A percentile compares a stretch with the other conserved stretches of the same genome.
Evolutionary conservation across 2,329 filamentous ascomycete species (phyloP).

Genomic region (Pestalotiopsis sp.): DNA sequence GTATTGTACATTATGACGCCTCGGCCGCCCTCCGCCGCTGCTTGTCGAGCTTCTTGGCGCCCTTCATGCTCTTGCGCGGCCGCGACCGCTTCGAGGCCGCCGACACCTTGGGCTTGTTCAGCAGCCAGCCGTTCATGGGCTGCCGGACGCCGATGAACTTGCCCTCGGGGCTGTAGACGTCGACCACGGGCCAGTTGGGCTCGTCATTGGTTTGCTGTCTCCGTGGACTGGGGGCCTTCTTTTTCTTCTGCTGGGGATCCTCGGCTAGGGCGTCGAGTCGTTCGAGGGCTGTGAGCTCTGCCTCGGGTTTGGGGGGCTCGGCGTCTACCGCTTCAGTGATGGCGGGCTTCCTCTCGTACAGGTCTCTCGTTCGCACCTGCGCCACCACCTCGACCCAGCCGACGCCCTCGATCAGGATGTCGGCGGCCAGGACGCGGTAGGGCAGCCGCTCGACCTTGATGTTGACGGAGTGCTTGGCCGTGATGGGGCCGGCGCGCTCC

Average conservation of each 20-base stretch:
- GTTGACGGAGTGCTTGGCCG: slow-evolving; percentile 62
- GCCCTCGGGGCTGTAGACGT: slow-evolving; percentile 86
- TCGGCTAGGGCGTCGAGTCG: slow-evolving; percentile 21
- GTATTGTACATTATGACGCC: neutral
- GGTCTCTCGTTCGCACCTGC: slow-evolving; percentile 70
- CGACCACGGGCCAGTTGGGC: slow-evolving; percentile 69
- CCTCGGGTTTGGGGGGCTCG: slow-evolving; percentile 16
- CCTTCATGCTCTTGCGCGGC: slow-evolving; percentile 73
- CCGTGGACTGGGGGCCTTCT: slow-evolving; percentile 12
- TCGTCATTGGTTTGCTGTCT: slow-evolving; percentile 25
- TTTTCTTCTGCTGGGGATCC: slow-evolving; percentile 15
- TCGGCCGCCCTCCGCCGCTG: slow-evolving; percentile 26
- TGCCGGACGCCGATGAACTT: slow-evolving; percentile 69
- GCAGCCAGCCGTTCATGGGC: slow-evolving; percentile 73
- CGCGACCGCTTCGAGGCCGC: slow-evolving; percentile 53
- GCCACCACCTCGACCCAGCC: slow-evolving; percentile 90
- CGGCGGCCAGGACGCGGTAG: slow-evolving; percentile 78
- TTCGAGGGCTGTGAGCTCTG: slow-evolving; percentile 23
- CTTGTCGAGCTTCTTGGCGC: slow-evolving; percentile 57
- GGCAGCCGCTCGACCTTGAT: slow-evolving; percentile 71
- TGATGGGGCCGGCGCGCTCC: slow-evolving; percentile 74
- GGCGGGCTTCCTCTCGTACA: slow-evolving; percentile 32
- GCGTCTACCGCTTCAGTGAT: slow-evolving; percentile 2
- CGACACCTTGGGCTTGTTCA: slow-evolving; percentile 59
- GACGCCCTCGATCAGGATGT: slow-evolving; percentile 88